Base-by-base conservation (phyloP, 805 yeast species). In the Lachancea mirantina region DNA sequence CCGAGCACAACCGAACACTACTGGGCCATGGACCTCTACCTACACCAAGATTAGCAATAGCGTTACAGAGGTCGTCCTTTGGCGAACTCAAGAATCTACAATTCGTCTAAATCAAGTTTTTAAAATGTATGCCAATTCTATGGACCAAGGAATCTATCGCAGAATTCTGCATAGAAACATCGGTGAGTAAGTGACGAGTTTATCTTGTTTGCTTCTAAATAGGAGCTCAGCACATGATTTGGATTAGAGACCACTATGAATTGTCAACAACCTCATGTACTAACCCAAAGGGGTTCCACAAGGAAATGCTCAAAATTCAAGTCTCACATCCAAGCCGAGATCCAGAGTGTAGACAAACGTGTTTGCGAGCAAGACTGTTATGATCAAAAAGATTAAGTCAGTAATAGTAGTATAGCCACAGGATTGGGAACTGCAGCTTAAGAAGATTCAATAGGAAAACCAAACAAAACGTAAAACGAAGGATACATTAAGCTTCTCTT, bases 271-370 rank as follows among this genome's bases (percentile, higher is more conserved):
- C n/a, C n/a, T 27, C 22, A 27, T 20, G 22, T 10, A 19, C 22
- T 19, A 19, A 19, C 8, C 9, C 22, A 8, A 10, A 8, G 9
- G 10, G 22, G 22, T 25, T 24, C 34, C 29, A 30, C 34, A 18
- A 23, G n/a, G 23, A 18, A n/a, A n/a, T n/a, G n/a, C n/a, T n/a
- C n/a, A n/a, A n/a, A n/a, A 23, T 19, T n/a, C 27, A 25, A 30
- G 31, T 16, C n/a, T 19, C 4, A 11, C 11, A 18, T 15, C 19
- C 36, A 35, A 54, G 75, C 71, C 67, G 67, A 73, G 78, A 79
- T 76, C 87, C 92, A 80, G 92, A 81, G 89, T 83, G 94, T 82
- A 75, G 79, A 84, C 88, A 82, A 83, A 47, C 49, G 40, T 40
- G 11, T 15, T n/a, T n/a, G n/a, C n/a, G n/a, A n/a, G n/a, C n/a